These are phyloP conservation scores for Naumovozyma dairenensis DNA, from an alignment of 805 yeast species.

Conservation along the genomic window DNA sequence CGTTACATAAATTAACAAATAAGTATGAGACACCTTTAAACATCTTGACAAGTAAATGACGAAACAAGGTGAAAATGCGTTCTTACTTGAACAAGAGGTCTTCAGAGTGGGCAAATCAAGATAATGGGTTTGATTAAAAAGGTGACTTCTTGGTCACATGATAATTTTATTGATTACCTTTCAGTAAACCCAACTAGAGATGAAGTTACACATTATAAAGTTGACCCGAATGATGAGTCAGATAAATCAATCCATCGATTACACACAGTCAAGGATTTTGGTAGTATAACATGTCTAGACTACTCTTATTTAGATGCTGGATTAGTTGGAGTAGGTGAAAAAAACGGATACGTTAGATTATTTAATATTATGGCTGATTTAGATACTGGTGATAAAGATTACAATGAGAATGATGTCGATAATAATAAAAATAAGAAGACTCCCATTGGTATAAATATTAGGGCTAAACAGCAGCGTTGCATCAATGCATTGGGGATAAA, in stretches of 20 bases:
- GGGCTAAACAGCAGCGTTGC: slow-evolving; percentile 60
- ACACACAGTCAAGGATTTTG: slow-evolving; percentile 53
- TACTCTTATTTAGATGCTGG: slow-evolving; percentile 50
- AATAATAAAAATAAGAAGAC: slow-evolving; percentile 4
- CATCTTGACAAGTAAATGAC: too few species aligned
- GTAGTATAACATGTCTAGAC: slow-evolving; percentile 55
- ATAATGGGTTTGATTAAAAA: slow-evolving; percentile 26
- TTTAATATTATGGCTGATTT: slow-evolving; percentile 48
- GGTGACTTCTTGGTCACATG: slow-evolving; percentile 26
- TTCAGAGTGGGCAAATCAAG: too few species aligned
- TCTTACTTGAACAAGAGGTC: too few species aligned
- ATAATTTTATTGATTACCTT: slow-evolving; percentile 30
- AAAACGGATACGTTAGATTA: slow-evolving; percentile 54
- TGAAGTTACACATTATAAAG: slow-evolving; percentile 58
- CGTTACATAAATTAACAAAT: too few species aligned
- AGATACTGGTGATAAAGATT: slow-evolving; percentile 11
- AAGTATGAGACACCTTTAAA: too few species aligned
- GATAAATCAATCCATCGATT: slow-evolving; percentile 46
- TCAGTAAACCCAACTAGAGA: slow-evolving; percentile 75
- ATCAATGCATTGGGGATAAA: slow-evolving; percentile 70
- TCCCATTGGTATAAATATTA: slow-evolving; percentile 24
- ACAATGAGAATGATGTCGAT: slow-evolving; percentile 12
- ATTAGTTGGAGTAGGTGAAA: slow-evolving; percentile 62
- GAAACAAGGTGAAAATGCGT: too few species aligned
- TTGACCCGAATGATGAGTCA: slow-evolving; percentile 38